Evolutionary conservation across 1,284 basidiomycete genomes (phyloP).

Genomic region (Trametes polyzona): DNA sequence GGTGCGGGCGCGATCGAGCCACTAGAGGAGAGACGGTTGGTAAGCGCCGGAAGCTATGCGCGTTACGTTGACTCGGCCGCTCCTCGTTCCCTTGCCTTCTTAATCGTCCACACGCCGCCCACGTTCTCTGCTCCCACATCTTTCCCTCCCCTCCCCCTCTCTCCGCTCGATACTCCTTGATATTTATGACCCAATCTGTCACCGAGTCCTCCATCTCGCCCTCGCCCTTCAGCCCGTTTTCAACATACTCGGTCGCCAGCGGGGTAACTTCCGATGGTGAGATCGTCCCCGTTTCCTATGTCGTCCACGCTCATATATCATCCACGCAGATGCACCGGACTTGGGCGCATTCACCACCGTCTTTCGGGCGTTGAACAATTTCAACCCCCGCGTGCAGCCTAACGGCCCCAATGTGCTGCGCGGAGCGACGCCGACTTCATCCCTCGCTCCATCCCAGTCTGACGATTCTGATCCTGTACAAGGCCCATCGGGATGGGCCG

Average conservation of each 20-base stretch:
- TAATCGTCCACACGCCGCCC: conserved; percentile 20
- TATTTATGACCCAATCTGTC: conserved; percentile 40
- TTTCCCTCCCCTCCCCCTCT: conserved; percentile 24
- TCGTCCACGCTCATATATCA: conserved; percentile 9
- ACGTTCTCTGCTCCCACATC: conserved; percentile 13
- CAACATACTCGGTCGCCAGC: conserved; percentile 50
- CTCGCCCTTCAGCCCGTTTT: conserved; percentile 56
- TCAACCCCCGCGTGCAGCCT: conserved; percentile 45
- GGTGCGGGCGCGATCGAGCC: not conserved
- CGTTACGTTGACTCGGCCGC: conserved; percentile 23
- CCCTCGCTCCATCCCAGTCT: conserved; percentile 39
- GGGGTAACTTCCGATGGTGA: conserved; percentile 72
- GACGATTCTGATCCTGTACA: conserved; percentile 48
- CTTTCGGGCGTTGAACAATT: conserved; percentile 65
- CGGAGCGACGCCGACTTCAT: conserved; percentile 38
- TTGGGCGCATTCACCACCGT: conserved; percentile 75
- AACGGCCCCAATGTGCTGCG: conserved; percentile 21
- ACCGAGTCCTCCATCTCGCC: conserved; percentile 48
- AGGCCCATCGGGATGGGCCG: conserved; percentile 68
- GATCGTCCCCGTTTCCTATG: conserved; percentile 24
- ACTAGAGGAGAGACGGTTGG: conserved; percentile 5
- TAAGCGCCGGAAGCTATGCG: conserved; percentile 22
- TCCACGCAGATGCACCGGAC: conserved; percentile 66
- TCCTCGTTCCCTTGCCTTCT: conserved; percentile 1
- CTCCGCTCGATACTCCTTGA: conserved; percentile 22